These are phyloP conservation scores for Stenogyne calaminthoides DNA, from an alignment of 305 asterid genomes.

Conservation along the genomic window DNA sequence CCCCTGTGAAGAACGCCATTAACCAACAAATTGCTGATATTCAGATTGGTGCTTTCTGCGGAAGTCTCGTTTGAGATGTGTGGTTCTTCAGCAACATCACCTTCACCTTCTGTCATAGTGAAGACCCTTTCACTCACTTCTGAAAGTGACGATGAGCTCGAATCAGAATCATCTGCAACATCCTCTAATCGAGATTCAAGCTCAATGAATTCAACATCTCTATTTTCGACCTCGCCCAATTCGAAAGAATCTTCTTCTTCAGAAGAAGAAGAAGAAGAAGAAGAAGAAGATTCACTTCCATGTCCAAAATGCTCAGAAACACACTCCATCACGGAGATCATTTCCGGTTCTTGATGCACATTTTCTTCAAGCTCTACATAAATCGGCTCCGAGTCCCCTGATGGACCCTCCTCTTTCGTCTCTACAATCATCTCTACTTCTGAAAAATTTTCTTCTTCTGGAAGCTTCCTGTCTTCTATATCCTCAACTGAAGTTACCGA, in stretches of 20 bases:
- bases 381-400: constrained; percentile 30
- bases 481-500: constrained; percentile 54
- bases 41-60: constrained; percentile 29
- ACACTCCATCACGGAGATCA: constrained; percentile 39
- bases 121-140: constrained; percentile 72
- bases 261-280: constrained; percentile 36
- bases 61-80: constrained; percentile 39
- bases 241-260: constrained; percentile 51
- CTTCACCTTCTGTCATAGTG: constrained; percentile 47
- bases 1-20: constrained; percentile 33
- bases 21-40: constrained; percentile 29
- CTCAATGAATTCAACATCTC: constrained; percentile 40
- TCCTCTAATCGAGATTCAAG: constrained; percentile 34
- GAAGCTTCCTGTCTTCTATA: constrained; percentile 42
- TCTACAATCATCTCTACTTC: constrained; percentile 32
- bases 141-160: constrained; percentile 71
- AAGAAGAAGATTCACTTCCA: constrained; percentile 62
- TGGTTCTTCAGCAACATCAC: constrained; percentile 36
- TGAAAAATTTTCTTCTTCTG: constrained; percentile 39
- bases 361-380: constrained; percentile 37
- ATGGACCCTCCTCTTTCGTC: constrained; percentile 38
- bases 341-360: constrained; percentile 32
- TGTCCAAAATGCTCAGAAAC: constrained; percentile 65
- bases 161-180: constrained; percentile 40
- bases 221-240: constrained; percentile 37